Evolutionary conservation across 176 grass and related monocot genomes (phyloP).

Genomic region (sorghum (Sorghum bicolor)): DNA sequence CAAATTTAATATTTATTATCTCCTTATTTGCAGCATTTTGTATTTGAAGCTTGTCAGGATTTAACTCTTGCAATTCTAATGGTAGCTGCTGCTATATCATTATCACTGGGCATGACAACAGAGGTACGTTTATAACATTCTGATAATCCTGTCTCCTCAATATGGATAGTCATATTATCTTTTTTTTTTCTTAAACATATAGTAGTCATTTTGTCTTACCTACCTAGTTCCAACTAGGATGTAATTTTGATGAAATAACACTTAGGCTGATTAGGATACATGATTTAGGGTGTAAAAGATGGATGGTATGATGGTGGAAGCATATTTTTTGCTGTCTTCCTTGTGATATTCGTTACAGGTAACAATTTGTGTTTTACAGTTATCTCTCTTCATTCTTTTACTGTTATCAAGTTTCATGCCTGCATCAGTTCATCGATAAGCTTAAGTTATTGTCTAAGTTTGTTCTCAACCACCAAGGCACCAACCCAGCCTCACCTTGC

Average conservation of each 20-base stretch:
- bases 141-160: background rate
- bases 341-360: conserved; percentile 94
- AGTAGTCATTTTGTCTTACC: background rate
- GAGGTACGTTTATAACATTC: conserved; percentile 51
- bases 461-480: background rate
- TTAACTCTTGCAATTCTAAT: conserved; percentile 85
- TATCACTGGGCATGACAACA: conserved; percentile 86
- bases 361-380: background rate
- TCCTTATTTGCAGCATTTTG: conserved; percentile 56
- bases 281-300: conserved; percentile 66
- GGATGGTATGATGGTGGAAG: conserved; percentile 99
- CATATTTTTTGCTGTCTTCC: conserved; percentile 88
- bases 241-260: background rate
- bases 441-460: background rate
- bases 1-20: conserved; percentile 22
- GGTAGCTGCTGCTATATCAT: conserved; percentile 84
- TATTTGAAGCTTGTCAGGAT: conserved; percentile 92
- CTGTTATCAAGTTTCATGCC: background rate
- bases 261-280: background rate
- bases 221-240: background rate
- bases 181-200: background rate
- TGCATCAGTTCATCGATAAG: background rate
- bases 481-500: background rate
- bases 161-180: conserved; percentile 5
- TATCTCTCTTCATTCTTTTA: background rate